Conservation (phyloP, 176 grass and related monocot species). For the Zoysia pacifica region DNA sequence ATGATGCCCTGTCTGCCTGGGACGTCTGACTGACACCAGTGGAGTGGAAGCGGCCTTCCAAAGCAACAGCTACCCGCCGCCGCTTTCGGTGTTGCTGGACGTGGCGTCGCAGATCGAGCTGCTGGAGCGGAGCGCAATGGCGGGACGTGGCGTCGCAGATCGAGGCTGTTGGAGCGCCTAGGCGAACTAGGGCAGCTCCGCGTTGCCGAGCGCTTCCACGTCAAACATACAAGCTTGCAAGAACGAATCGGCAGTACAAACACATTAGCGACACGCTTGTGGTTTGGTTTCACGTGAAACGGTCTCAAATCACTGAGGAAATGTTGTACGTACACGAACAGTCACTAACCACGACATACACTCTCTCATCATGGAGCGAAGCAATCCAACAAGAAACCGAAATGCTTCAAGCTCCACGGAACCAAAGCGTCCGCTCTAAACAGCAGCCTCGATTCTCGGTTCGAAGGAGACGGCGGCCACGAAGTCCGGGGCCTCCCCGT, state of each 20-base stretch:
- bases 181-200: slow-evolving; percentile 7
- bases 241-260: background rate
- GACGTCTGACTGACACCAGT: slow-evolving; percentile 1
- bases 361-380: slow-evolving; percentile 19
- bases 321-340: slow-evolving; percentile 5
- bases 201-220: background rate
- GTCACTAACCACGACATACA: background rate
- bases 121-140: too few species aligned
- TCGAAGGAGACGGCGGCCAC: slow-evolving; percentile 86
- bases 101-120: too few species aligned
- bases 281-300: slow-evolving; percentile 47
- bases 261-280: slow-evolving; percentile 4
- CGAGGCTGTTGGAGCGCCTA: background rate
- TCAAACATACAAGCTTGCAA: background rate
- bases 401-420: background rate
- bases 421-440: slow-evolving; percentile 24
- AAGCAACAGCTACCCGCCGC: slow-evolving; percentile 9
- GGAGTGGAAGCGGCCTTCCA: slow-evolving; percentile 39
- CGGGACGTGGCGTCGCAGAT: too few species aligned
- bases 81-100: background rate
- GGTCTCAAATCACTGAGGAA: slow-evolving; percentile 17
- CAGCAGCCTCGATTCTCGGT: slow-evolving; percentile 76
- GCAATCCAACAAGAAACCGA: background rate
- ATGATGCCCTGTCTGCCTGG: background rate
- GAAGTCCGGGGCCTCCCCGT: slow-evolving; percentile 57